These are phyloP conservation scores for Melanomma pulvis-pyrius DNA, from an alignment of 495 filamentous ascomycete species.

Conservation along the genomic window DNA sequence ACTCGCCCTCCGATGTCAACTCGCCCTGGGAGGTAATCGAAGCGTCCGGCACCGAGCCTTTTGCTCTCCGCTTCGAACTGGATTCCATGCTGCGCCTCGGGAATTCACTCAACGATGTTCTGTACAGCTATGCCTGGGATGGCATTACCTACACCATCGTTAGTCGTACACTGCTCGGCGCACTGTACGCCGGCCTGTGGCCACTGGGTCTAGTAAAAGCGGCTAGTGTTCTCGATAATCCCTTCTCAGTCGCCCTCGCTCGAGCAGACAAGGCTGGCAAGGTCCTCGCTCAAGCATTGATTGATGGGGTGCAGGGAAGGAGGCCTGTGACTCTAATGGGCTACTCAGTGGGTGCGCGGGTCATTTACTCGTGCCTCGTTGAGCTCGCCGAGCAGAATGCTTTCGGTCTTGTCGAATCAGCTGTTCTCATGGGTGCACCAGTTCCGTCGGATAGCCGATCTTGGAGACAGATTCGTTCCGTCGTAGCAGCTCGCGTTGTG, in stretches of 20 bases:
- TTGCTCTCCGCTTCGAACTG: slow-evolving; percentile 40
- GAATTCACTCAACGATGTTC: slow-evolving; percentile 36
- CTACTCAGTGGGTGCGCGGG: slow-evolving; percentile 40
- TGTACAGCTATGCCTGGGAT: slow-evolving; percentile 40
- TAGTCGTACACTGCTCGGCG: slow-evolving; percentile 36
- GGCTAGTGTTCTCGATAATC: slow-evolving; percentile 39
- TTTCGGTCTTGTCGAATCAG: slow-evolving; percentile 40
- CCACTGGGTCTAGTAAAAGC: slow-evolving; percentile 37
- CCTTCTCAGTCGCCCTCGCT: slow-evolving; percentile 37
- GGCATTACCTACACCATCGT: slow-evolving; percentile 34
- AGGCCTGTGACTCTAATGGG: slow-evolving; percentile 38
- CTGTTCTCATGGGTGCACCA: slow-evolving; percentile 36
- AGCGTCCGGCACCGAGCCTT: slow-evolving; percentile 34
- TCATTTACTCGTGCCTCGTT: slow-evolving; percentile 37
- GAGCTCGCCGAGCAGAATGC: slow-evolving; percentile 39
- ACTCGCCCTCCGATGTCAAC: slow-evolving; percentile 33
- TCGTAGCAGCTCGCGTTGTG: slow-evolving; percentile 59
- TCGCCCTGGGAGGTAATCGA: slow-evolving; percentile 38
- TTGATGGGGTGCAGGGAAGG: slow-evolving; percentile 38
- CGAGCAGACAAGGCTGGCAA: slow-evolving; percentile 42
- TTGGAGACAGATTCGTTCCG: slow-evolving; percentile 59
- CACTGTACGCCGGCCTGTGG: slow-evolving; percentile 39
- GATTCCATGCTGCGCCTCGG: slow-evolving; percentile 39
- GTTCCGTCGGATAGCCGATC: slow-evolving; percentile 47
- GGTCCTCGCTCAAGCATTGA: slow-evolving; percentile 39